These are phyloP conservation scores for Cornus controversa DNA, from an alignment of 148 eudicot species.

Conservation along the genomic window DNA sequence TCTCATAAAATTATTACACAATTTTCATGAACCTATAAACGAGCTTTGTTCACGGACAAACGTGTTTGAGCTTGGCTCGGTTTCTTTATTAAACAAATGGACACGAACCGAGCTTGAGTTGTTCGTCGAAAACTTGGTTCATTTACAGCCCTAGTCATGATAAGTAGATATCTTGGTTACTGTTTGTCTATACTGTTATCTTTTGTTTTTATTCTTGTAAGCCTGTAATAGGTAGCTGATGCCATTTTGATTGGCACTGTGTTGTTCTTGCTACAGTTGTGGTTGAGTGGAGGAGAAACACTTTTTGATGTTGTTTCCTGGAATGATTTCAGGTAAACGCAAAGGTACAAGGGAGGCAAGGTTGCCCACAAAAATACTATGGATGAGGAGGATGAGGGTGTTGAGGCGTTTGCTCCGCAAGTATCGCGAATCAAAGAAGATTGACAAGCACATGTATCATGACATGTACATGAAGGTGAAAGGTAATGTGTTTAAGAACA, in stretches of 20 bases:
- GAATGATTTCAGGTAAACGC: slow-evolving; percentile 57
- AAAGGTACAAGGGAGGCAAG: slow-evolving; percentile 94
- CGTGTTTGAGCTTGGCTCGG: no score
- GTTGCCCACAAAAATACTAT: slow-evolving; percentile 72
- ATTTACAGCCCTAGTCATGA: no score
- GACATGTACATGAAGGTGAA: slow-evolving; percentile 93
- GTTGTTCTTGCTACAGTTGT: not conserved
- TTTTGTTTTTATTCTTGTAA: no score
- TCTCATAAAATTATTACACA: no score
- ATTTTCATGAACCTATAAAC: no score
- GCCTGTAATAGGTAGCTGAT: no score
- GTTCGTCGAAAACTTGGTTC: no score
- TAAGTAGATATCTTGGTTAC: no score
- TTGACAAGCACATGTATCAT: slow-evolving; percentile 91
- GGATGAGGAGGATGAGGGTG: slow-evolving; percentile 92
- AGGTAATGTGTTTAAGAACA: slow-evolving; percentile 87
- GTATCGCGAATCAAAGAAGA: slow-evolving; percentile 82
- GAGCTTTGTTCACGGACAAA: no score
- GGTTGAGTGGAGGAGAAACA: not conserved
- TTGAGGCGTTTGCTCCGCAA: slow-evolving; percentile 80
- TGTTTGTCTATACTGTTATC: no score
- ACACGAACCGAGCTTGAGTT: no score
- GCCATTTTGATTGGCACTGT: not conserved
- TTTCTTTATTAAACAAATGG: no score
- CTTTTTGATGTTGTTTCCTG: not conserved